Conservation (phyloP, 2,329 filamentous ascomycete species). For the Ophidiomyces ophidiicola region DNA sequence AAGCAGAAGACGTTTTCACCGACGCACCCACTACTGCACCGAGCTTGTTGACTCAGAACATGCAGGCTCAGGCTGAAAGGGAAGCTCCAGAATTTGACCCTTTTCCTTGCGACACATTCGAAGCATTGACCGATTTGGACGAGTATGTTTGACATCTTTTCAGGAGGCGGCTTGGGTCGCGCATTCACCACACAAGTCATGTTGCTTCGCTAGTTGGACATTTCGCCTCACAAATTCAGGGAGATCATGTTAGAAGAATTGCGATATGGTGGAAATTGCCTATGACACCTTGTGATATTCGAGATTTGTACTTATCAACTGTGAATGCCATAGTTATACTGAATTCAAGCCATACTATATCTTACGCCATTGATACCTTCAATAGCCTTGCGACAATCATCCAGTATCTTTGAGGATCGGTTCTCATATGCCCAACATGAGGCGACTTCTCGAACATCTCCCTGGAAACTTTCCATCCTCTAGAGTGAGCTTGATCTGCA, state of each 20-base stretch:
- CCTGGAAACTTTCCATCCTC: constrained; percentile 24
- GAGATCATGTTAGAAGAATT: too few species aligned
- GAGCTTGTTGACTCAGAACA: background rate
- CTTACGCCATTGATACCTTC: constrained; percentile 7
- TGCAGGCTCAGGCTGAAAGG: background rate
- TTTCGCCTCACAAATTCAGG: too few species aligned
- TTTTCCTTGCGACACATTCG: background rate
- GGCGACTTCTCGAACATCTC: constrained; percentile 28
- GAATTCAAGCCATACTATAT: background rate
- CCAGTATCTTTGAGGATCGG: constrained; percentile 31
- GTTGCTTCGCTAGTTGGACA: too few species aligned
- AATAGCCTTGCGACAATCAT: constrained; percentile 20
- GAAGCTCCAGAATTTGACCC: too few species aligned
- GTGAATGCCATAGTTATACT: too few species aligned
- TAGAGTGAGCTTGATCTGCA: constrained; percentile 23
- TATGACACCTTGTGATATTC: too few species aligned
- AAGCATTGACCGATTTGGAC: background rate
- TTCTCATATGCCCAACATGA: constrained; percentile 33
- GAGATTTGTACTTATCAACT: too few species aligned
- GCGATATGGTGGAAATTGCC: too few species aligned
- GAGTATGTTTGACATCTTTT: background rate
- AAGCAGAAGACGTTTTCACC: background rate
- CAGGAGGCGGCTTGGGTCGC: background rate
- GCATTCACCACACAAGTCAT: too few species aligned
- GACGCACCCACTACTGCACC: background rate